A percentile compares a stretch with the other conserved stretches of the same genome.
These are phyloP conservation scores for Mycena amicta DNA, from an alignment of 768 basidiomycete genomes.

Conservation along the genomic window DNA sequence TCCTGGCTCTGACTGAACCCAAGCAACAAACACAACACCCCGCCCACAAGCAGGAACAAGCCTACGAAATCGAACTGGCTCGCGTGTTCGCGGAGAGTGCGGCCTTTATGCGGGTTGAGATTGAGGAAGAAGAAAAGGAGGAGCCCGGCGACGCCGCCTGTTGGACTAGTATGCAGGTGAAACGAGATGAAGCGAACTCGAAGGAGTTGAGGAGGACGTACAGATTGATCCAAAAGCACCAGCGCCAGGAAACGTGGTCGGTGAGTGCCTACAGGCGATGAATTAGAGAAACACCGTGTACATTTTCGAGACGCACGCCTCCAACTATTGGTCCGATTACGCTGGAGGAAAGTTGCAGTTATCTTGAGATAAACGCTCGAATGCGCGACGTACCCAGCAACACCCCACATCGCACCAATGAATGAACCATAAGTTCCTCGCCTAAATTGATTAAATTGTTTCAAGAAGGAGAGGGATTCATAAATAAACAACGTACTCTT, in stretches of 20 bases:
- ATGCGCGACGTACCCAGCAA: background rate
- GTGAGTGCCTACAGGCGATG: too few relatives aligned
- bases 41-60: conserved; percentile 59
- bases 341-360: too few relatives aligned
- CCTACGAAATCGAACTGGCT: conserved; percentile 63
- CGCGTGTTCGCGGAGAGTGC: conserved; percentile 56
- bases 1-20: conserved; percentile 73
- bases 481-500: background rate
- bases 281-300: background rate
- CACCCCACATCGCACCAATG: background rate
- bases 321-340: conserved; percentile 85
- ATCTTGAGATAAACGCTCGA: background rate
- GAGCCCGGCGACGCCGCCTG: conserved; percentile 64
- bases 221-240: conserved; percentile 83
- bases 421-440: background rate
- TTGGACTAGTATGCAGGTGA: conserved; percentile 50
- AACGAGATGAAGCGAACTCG: background rate
- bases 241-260: conserved; percentile 79
- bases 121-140: conserved; percentile 75
- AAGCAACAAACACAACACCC: conserved; percentile 66
- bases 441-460: background rate
- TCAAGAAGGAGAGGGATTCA: background rate
- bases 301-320: conserved; percentile 47
- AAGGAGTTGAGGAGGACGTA: conserved; percentile 31
- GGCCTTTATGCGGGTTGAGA: conserved; percentile 70